phyloP scores from a whole-genome alignment of 2,329 filamentous ascomycete species.

The Cladosporium oxysporum region DNA sequence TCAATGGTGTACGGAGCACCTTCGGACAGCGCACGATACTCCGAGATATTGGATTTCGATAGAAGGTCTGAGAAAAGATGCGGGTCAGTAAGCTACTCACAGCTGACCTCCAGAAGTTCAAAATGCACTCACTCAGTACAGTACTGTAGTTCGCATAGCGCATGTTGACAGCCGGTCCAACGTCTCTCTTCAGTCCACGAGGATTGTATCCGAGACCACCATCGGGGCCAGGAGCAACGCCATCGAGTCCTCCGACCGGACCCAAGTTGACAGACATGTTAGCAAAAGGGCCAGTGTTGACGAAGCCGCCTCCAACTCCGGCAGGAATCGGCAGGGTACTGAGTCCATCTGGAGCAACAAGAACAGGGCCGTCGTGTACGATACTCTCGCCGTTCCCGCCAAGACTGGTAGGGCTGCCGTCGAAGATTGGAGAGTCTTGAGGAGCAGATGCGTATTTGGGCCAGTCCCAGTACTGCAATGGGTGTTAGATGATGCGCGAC shows the following conservation, averaged over 20 bases:
- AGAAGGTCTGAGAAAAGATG: background rate
- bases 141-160: slow-evolving; percentile 27
- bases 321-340: slow-evolving; percentile 36
- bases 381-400: slow-evolving; percentile 33
- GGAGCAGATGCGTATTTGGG: slow-evolving; percentile 48
- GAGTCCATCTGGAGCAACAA: slow-evolving; percentile 51
- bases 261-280: slow-evolving; percentile 50
- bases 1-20: slow-evolving; percentile 12
- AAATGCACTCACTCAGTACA: slow-evolving; percentile 13
- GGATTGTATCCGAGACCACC: slow-evolving; percentile 37
- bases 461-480: slow-evolving; percentile 51
- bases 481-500: slow-evolving; percentile 27
- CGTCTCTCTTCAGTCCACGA: slow-evolving; percentile 42
- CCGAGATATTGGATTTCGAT: slow-evolving; percentile 6
- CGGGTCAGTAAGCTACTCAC: background rate
- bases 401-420: slow-evolving; percentile 52
- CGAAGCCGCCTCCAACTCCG: slow-evolving; percentile 56
- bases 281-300: slow-evolving; percentile 53
- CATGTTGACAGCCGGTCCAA: slow-evolving; percentile 25
- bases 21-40: slow-evolving; percentile 17
- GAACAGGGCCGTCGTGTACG: slow-evolving; percentile 14
- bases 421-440: slow-evolving; percentile 54
- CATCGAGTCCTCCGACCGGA: slow-evolving; percentile 43
- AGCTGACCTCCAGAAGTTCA: background rate
- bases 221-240: slow-evolving; percentile 23